Conservation (phyloP, 176 grass and related monocot genomes). For the Hordeum marinum region DNA sequence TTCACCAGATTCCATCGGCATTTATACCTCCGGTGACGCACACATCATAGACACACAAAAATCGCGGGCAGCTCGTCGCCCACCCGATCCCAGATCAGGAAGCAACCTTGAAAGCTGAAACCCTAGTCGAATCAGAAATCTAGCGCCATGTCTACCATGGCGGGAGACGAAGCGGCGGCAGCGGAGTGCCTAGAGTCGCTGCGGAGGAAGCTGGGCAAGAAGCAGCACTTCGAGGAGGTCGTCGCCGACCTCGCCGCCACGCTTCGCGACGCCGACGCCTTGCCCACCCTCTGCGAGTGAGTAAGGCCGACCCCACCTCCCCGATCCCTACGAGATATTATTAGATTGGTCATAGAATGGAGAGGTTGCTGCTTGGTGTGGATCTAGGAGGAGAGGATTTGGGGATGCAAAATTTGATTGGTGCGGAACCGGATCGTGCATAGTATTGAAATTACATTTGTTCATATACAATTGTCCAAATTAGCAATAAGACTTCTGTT, state of each 20-base stretch:
- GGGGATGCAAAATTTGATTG: neutral
- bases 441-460: neutral
- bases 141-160: conserved; percentile 27
- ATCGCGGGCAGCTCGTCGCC: neutral
- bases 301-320: conserved; percentile 20
- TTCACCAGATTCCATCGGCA: neutral
- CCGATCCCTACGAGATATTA: neutral
- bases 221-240: conserved; percentile 77
- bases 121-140: neutral
- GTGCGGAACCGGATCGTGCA: neutral
- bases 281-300: conserved; percentile 57
- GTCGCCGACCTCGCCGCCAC: conserved; percentile 50
- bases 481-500: neutral
- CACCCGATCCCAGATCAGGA: neutral
- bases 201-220: conserved; percentile 76
- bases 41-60: neutral
- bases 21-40: conserved; percentile 30
- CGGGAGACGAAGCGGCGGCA: conserved; percentile 33
- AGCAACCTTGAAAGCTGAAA: neutral
- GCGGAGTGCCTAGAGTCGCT: conserved; percentile 54
- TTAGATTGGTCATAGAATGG: neutral
- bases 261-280: conserved; percentile 35
- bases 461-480: neutral
- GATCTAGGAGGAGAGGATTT: neutral
- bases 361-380: neutral